Evolutionary conservation across 2,329 filamentous ascomycete genomes (phyloP).

Genomic region (Paraconiothyrium sp.): DNA sequence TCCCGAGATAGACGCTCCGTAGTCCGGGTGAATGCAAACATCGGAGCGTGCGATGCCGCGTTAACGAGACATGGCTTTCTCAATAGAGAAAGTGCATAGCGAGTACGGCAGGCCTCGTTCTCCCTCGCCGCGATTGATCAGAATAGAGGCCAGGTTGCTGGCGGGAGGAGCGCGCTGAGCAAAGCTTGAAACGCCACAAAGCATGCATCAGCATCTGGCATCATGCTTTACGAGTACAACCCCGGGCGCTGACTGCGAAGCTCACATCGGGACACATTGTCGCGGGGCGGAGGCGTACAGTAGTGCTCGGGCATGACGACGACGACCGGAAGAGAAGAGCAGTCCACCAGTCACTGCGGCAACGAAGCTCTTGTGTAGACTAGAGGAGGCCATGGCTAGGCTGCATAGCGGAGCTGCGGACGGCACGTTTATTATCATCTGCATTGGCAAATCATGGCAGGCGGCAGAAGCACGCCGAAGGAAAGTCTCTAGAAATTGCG

Average conservation of each 20-base stretch:
- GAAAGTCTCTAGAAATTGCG: conserved; percentile 26
- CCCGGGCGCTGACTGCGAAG: conserved; percentile 2
- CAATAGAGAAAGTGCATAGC: neutral
- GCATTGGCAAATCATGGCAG: neutral
- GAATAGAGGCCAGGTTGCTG: neutral
- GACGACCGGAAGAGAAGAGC: neutral
- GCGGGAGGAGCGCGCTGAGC: conserved; percentile 3
- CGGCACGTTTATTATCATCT: conserved; percentile 2
- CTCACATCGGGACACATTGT: neutral
- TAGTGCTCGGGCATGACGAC: conserved; percentile 3
- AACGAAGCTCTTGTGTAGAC: neutral
- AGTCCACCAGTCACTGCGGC: conserved; percentile 6
- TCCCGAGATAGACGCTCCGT: conserved; percentile 1
- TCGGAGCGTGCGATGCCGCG: conserved; percentile 16
- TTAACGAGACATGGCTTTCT: conserved; percentile 18
- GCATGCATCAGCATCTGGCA: neutral
- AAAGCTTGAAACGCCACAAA: conserved; percentile 8
- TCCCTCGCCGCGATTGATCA: neutral
- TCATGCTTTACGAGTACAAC: neutral
- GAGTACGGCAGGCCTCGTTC: neutral
- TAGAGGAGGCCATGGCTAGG: neutral
- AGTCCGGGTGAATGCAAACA: conserved; percentile 3
- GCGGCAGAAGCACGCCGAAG: neutral
- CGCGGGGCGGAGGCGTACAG: neutral
- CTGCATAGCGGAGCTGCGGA: neutral